Evolutionary conservation across 768 basidiomycete genomes (phyloP).

Genomic region (Rhodotorula toruloides): DNA sequence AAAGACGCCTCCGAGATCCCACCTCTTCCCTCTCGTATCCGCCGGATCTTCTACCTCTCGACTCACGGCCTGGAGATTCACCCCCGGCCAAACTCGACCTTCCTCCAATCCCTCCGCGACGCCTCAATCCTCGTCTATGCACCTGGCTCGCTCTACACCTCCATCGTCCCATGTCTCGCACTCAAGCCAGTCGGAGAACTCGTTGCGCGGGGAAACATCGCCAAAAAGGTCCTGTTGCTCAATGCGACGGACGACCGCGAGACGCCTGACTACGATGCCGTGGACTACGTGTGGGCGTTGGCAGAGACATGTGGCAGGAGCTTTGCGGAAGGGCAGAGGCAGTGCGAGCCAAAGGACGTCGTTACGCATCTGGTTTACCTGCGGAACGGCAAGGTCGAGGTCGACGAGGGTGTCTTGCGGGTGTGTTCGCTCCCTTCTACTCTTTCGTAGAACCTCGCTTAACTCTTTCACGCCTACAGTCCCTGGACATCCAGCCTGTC

Average conservation of each 20-base stretch:
- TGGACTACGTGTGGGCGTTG: constrained; percentile 36
- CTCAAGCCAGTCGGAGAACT: constrained; percentile 35
- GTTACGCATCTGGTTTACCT: constrained; percentile 24
- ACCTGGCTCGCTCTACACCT: constrained; percentile 38
- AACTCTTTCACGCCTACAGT: background rate
- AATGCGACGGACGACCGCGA: constrained; percentile 38
- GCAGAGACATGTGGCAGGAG: constrained; percentile 1
- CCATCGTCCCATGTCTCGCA: constrained; percentile 38
- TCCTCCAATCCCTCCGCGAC: constrained; percentile 22
- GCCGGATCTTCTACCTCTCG: constrained; percentile 38
- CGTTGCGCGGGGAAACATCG: constrained; percentile 5
- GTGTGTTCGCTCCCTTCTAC: constrained; percentile 6
- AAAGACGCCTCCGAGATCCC: constrained; percentile 17
- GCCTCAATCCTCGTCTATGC: constrained; percentile 27
- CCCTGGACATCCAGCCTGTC: constrained; percentile 8
- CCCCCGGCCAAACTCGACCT: constrained; percentile 34
- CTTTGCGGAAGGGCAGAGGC: background rate
- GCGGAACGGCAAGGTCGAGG: constrained; percentile 5
- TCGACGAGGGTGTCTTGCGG: constrained; percentile 10
- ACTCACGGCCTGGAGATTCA: constrained; percentile 37
- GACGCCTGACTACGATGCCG: constrained; percentile 26
- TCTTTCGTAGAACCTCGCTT: no score
- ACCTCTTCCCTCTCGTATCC: constrained; percentile 24
- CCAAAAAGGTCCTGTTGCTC: constrained; percentile 35
- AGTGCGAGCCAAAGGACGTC: constrained; percentile 6